A percentile compares a stretch with the other conserved stretches of the same genome.
Conservation (phyloP, 257 asterid species). For the Euphrasia confusa region DNA sequence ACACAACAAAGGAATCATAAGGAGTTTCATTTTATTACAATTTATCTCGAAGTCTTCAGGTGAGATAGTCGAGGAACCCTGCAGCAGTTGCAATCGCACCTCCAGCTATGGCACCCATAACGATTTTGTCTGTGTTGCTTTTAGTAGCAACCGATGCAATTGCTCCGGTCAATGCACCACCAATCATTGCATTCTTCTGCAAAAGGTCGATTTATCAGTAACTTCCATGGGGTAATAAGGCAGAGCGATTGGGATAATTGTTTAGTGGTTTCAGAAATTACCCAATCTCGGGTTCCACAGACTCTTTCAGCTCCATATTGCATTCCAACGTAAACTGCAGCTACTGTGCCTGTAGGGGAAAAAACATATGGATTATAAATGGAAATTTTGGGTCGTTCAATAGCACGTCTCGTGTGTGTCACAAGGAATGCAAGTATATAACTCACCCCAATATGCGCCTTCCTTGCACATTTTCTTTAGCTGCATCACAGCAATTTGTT, state of each 20-base stretch:
- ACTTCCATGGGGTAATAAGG: too few relatives aligned
- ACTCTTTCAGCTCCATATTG: conserved; percentile 61
- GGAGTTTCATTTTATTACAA: too few relatives aligned
- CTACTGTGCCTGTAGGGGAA: conserved; percentile 55
- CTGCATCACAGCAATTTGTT: conserved; percentile 41
- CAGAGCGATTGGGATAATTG: background rate
- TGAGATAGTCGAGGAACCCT: conserved; percentile 50
- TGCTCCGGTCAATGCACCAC: conserved; percentile 78
- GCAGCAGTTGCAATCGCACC: conserved; percentile 87
- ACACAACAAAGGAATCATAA: background rate
- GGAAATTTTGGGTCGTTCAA: background rate
- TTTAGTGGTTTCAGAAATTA: conserved; percentile 27
- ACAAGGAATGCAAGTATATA: conserved; percentile 10
- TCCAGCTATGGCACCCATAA: conserved; percentile 64
- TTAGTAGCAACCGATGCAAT: conserved; percentile 46
- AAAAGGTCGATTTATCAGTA: background rate
- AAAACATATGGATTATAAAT: background rate
- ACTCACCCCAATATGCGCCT: conserved; percentile 94
- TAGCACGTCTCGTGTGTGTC: background rate
- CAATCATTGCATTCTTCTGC: conserved; percentile 76
- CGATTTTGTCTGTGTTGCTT: conserved; percentile 53
- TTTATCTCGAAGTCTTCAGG: conserved; percentile 25
- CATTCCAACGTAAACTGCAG: conserved; percentile 74
- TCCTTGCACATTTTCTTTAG: conserved; percentile 87
- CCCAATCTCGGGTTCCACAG: conserved; percentile 88